These are phyloP conservation scores for Ustilago trichophora DNA, from an alignment of 1,284 basidiomycete species.

Conservation along the genomic window DNA sequence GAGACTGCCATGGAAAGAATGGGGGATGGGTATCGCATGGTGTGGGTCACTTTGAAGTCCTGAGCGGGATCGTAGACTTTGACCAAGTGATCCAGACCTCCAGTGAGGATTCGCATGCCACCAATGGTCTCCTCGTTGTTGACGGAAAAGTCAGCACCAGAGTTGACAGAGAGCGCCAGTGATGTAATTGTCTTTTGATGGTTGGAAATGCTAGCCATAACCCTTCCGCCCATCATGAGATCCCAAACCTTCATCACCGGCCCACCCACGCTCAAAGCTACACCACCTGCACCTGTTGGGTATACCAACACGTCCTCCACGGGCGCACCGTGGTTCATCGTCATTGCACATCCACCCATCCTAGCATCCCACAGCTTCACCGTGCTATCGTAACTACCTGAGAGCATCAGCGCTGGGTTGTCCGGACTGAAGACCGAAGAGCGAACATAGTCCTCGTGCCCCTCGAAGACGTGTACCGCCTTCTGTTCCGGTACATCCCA, in stretches of 20 bases:
- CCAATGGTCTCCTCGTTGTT: slow-evolving; percentile 59
- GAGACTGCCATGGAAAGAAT: slow-evolving; percentile 90
- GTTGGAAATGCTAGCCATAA: slow-evolving; percentile 70
- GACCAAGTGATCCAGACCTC: slow-evolving; percentile 93
- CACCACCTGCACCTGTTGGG: slow-evolving; percentile 78
- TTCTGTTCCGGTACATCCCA: slow-evolving; percentile 95
- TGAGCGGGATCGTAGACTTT: slow-evolving; percentile 90
- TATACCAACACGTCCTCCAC: slow-evolving; percentile 96
- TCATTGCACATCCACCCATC: slow-evolving; percentile 58
- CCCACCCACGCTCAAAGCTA: slow-evolving; percentile 86
- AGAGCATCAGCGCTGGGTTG: slow-evolving; percentile 84
- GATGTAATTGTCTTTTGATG: slow-evolving; percentile 98
- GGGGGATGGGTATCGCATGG: slow-evolving; percentile 96
- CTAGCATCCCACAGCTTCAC: slow-evolving; percentile 88
- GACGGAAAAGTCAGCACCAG: slow-evolving; percentile 52
- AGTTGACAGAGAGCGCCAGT: slow-evolving; percentile 68
- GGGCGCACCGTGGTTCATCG: slow-evolving; percentile 70
- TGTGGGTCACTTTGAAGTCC: slow-evolving; percentile 86
- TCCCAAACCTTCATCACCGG: slow-evolving; percentile 96
- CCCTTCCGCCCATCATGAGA: slow-evolving; percentile 84
- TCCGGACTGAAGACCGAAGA: slow-evolving; percentile 84
- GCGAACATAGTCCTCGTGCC: slow-evolving; percentile 94
- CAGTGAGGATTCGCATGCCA: slow-evolving; percentile 83
- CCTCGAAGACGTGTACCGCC: slow-evolving; percentile 78
- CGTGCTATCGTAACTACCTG: slow-evolving; percentile 93